phyloP scores from a whole-genome alignment of 345 rosid species.

The Nasturtium officinale region DNA sequence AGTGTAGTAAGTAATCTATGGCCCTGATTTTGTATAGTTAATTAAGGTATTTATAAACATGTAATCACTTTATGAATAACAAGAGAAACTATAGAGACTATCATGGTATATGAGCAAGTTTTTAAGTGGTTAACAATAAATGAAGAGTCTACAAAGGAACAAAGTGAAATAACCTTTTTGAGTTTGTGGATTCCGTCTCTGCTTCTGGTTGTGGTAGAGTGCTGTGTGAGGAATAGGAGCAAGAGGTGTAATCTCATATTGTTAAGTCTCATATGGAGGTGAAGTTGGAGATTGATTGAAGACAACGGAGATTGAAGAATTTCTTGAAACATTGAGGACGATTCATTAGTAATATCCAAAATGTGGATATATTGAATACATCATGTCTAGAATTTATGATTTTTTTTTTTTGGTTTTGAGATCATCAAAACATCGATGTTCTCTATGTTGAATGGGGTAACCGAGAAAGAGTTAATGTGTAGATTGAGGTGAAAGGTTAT shows the following conservation, averaged over 20 bases:
- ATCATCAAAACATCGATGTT: not conserved
- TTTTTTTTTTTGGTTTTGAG: not conserved
- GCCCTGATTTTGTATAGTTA: not conserved
- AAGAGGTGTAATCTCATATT: too few relatives aligned
- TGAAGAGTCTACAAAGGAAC: not conserved
- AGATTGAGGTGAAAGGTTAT: not conserved
- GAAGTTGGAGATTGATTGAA: not conserved
- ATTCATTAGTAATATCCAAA: too few relatives aligned
- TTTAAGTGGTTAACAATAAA: too few relatives aligned
- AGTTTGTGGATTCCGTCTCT: not conserved
- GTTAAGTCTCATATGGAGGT: too few relatives aligned
- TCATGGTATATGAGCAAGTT: too few relatives aligned
- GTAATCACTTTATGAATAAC: too few relatives aligned
- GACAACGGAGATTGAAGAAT: not conserved
- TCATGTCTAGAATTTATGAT: not conserved
- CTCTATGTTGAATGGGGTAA: not conserved
- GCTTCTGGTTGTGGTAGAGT: not conserved
- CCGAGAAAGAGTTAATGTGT: not conserved
- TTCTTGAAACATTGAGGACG: too few relatives aligned
- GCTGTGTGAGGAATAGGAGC: not conserved
- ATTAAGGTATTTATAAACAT: too few relatives aligned
- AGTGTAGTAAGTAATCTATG: not conserved
- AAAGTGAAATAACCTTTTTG: not conserved
- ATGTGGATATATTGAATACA: too few relatives aligned
- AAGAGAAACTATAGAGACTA: too few relatives aligned